Evolutionary conservation across 2,329 filamentous ascomycete genomes (phyloP), one percentile per base, ranked within the genome.

Genomic region (Colletotrichum sublineola): DNA sequence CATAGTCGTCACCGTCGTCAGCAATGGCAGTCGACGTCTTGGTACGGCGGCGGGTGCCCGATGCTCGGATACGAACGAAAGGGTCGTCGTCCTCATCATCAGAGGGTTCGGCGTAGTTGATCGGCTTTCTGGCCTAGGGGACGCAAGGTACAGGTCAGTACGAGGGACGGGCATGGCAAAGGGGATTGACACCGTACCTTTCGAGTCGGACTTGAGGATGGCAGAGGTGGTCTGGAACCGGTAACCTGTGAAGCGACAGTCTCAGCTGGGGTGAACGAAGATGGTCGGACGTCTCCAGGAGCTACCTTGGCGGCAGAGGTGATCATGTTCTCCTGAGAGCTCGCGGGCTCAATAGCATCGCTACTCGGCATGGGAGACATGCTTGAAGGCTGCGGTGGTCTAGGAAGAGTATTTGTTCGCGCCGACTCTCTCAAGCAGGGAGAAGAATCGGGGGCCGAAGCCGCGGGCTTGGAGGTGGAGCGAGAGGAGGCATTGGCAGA

Each of bases 31-130:
- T 84, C 74, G 93, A 93, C 0, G 82, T 77, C 61, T 84, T 84
- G 67, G 78, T 80, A 44, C 82, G 83, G 73, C 80, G 83, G 67
- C 82, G 83, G 46, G 79, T 77, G 68, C 79, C 82, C 60, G 80
- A 81, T 18, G 82, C 77, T 71, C 80, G 83, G 76, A 83, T 79
- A 57, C 84, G 81, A 2, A 82, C 80, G 78, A 95, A 92, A 0
- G 93, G 89, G 56, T 95, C 92, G 62, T 94, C 92, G 15, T 94
- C 92, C 64, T 94, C 92, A 63, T 94, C 92, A 57, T 94, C 93
- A 56, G 94, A 94, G 1, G 94, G 95, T 78, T 98, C 95, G 75
- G 93, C 92, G 80, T 98, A 98, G 80, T 88, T 96, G 75, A 96
- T 88, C 0, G 81, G 80, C 78, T 88, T 90, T 76, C 86, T 89